Percentiles rank a stretch among this genome's conserved stretches.
Conservation (phyloP, 345 rosid species). For the sweet orange (Citrus sinensis) region DVS_A1.0 CM039162.1:18769501-18770000, state of each 20-base stretch:
- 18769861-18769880: constrained; percentile 80
- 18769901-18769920: constrained; percentile 55
- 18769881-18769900: constrained; percentile 78
- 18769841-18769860: constrained; percentile 93
- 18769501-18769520: constrained; percentile 65
- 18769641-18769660: constrained; percentile 94
- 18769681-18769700: constrained; percentile 38
- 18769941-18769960: constrained; percentile 89
- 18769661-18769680: constrained; percentile 80
- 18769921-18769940: constrained; percentile 87
- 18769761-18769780: constrained; percentile 79
- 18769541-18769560: constrained; percentile 48
- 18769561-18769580: constrained; percentile 38
- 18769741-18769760: constrained; percentile 59
- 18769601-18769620: constrained; percentile 54
- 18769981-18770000: constrained; percentile 44
- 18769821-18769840: constrained; percentile 63
- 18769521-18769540: constrained; percentile 64
- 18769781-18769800: constrained; percentile 83
- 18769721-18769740: constrained; percentile 50
- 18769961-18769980: constrained; percentile 58
- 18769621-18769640: constrained; percentile 72
- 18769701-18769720: constrained; percentile 39
- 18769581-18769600: constrained; percentile 69
- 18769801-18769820: constrained; percentile 32